Evolutionary conservation across 164 flowering plant species (phyloP).

Genomic region (Paratinospora sagittata): DNA sequence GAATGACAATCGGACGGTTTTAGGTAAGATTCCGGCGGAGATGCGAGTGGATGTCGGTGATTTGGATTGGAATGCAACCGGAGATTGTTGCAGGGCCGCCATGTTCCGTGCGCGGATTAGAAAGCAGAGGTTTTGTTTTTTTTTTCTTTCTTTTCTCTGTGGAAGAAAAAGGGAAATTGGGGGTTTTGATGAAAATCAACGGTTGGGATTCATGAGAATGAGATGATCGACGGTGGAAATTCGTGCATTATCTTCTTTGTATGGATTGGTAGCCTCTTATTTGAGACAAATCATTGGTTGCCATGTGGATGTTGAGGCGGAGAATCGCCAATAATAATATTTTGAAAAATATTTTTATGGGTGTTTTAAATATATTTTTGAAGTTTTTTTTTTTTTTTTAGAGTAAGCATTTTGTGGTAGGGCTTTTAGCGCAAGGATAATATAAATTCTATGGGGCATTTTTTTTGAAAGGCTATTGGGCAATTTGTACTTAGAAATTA

Average conservation of each 20-base stretch:
- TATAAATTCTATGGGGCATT: too few relatives aligned
- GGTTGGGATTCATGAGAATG: conserved; percentile 2
- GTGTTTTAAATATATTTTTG: too few relatives aligned
- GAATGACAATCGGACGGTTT: conserved; percentile 35
- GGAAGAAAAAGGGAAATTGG: background rate
- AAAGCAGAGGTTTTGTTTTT: background rate
- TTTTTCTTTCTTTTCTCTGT: background rate
- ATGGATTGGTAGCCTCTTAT: conserved; percentile 21
- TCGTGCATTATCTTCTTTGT: conserved; percentile 13
- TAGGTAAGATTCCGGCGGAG: conserved; percentile 10
- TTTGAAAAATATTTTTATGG: too few relatives aligned
- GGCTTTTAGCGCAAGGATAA: too few relatives aligned
- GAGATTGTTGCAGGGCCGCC: conserved; percentile 50
- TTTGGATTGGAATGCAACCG: conserved; percentile 36
- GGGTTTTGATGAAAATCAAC: conserved; percentile 2
- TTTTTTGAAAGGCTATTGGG: too few relatives aligned
- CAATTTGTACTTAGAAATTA: too few relatives aligned
- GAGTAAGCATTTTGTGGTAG: too few relatives aligned
- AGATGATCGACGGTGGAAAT: conserved; percentile 14
- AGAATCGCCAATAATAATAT: background rate
- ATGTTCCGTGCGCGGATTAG: conserved; percentile 13
- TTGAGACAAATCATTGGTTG: background rate
- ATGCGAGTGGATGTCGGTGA: conserved; percentile 17
- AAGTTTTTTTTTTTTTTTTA: too few relatives aligned
- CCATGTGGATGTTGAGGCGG: conserved; percentile 14